Base-by-base conservation (phyloP, 2,329 filamentous ascomycete species). In the Sordariomycetes sp. region DNA sequence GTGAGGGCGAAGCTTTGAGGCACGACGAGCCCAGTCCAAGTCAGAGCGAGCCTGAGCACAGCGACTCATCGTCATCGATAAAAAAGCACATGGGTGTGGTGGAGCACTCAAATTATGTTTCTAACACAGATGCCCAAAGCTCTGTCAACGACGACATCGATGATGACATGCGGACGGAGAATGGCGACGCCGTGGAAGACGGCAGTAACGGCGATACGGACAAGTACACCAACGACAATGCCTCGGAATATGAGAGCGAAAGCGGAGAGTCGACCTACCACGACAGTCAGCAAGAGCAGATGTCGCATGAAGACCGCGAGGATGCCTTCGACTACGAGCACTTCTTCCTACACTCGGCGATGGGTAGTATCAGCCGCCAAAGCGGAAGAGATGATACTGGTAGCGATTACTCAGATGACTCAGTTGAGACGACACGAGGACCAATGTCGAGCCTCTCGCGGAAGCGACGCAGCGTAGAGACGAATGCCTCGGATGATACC, bases 291-390 rank as follows among this genome's bases (percentile, higher is more conserved):
- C 66, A 74, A 35, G 68, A 74, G 33, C 70, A 72, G 8, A 61
- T 82, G 6, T 86, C 86, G 1, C 90, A 96, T 49, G 90, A 96
- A 59, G 87, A 95, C 54, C 82, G 90, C 15, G 80, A 88, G 44
- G 90, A 96, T 55, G 88, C 88, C 2, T 96, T 96, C 49, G 90
- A 96, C 54, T 96, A 96, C 42, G 85, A 94, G 55, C 81, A 94
- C 52, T 95, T 95, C 60, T 94, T 94, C 55, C 68, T 95, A 11
- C 87, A 95, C 55, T 94, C 86, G 45, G 86, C 87, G 9, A 80
- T 95, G 72, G 87, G 86, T 6, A 86, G 72, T 3, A 79, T 86
- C 49, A 78, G 72, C 44, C 57, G 64, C 8, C 28, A 23, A 47
- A 46, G 40, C 43, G 45, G 29, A 36, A 39, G 28, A 39, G 33